Conservation (phyloP, 2,329 filamentous ascomycete species). For the Arthrinium puccinioides region DNA sequence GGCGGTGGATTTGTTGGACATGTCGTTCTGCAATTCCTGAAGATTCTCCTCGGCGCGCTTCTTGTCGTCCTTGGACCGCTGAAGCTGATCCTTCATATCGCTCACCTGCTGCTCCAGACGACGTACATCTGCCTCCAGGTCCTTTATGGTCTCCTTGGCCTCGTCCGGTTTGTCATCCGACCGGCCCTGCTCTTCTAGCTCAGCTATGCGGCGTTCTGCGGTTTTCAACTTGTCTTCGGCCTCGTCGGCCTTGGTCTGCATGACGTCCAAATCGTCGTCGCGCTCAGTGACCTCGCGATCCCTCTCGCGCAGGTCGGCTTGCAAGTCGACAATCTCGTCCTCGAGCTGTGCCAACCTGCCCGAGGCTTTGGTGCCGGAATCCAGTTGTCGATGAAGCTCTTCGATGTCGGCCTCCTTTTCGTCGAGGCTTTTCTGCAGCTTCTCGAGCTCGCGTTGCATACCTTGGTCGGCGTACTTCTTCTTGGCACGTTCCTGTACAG, state of each 20-base stretch:
- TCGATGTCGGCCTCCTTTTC: slow-evolving; percentile 55
- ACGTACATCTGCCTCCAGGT: slow-evolving; percentile 48
- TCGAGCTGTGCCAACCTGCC: slow-evolving; percentile 60
- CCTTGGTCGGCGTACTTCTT: slow-evolving; percentile 65
- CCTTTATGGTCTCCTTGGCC: slow-evolving; percentile 50
- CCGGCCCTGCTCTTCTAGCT: slow-evolving; percentile 51
- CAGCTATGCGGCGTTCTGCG: slow-evolving; percentile 39
- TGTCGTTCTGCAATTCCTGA: slow-evolving; percentile 65
- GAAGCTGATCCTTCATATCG: slow-evolving; percentile 45
- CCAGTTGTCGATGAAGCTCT: slow-evolving; percentile 51
- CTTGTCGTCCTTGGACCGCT: slow-evolving; percentile 46
- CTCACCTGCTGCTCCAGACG: slow-evolving; percentile 47
- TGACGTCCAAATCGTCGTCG: slow-evolving; percentile 65
- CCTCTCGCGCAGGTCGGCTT: slow-evolving; percentile 69
- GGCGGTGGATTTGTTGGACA: slow-evolving; percentile 71
- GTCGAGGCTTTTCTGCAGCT: slow-evolving; percentile 48
- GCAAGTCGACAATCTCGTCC: slow-evolving; percentile 68
- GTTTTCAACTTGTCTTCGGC: slow-evolving; percentile 43
- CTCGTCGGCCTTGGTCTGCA: slow-evolving; percentile 48
- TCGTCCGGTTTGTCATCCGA: slow-evolving; percentile 45
- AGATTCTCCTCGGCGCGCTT: slow-evolving; percentile 52
- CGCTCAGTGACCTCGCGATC: slow-evolving; percentile 65
- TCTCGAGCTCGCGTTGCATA: slow-evolving; percentile 38
- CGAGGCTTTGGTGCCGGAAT: slow-evolving; percentile 46
- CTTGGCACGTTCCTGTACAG: slow-evolving; percentile 76